Base-by-base conservation (phyloP, 2,329 filamentous ascomycete genomes). In the Aspergillus sergii region DNA sequence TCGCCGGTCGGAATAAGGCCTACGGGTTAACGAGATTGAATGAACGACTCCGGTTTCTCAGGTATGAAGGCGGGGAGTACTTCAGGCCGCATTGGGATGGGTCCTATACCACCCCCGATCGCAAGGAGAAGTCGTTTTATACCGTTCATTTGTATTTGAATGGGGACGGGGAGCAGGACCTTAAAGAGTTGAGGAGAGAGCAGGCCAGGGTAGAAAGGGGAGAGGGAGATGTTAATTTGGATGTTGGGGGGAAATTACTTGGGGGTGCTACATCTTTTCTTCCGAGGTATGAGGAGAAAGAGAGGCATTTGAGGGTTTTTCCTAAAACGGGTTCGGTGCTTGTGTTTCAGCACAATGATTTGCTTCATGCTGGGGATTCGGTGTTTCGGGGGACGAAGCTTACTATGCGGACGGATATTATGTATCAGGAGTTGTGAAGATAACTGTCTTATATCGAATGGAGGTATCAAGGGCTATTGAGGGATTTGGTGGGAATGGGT, bases 1-100 rank as follows among this genome's bases (percentile, higher is more conserved):
- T 76, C 10, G 70, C 67, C 7, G 81, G 75, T 61, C 74, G 81
- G 4, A 74, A 77, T 0, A 82, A 83, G 61, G 77, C 64, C 0
- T 77, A 69, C 55, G 60, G 63, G 23, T 55, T 80, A 19, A 72
- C 73, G 1, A 61, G 88, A 11, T 74, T 92, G 48, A 95, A 95
- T 74, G 86, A 93, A 73, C 80, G 91, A 41, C 84, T 94, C 84
- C 81, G 92, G 32, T 94, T 94, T 70, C 78, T 96, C 57, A 89
- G 86, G 71, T 95, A 95, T 73, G 83, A 83, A 0, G 78, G 82
- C 0, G 91, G 91, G 0, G 88, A 93, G 70, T 94, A 89, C 73
- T 95, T 96, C 71, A 85, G 83, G 64, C 83, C 88, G 4, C 91
- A 94, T 72, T 88, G 85, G 67, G 91, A 94, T 72, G 88, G 85